Evolutionary conservation across 116 monocot species (phyloP).

Genomic region (Posidonia oceanica): DNA sequence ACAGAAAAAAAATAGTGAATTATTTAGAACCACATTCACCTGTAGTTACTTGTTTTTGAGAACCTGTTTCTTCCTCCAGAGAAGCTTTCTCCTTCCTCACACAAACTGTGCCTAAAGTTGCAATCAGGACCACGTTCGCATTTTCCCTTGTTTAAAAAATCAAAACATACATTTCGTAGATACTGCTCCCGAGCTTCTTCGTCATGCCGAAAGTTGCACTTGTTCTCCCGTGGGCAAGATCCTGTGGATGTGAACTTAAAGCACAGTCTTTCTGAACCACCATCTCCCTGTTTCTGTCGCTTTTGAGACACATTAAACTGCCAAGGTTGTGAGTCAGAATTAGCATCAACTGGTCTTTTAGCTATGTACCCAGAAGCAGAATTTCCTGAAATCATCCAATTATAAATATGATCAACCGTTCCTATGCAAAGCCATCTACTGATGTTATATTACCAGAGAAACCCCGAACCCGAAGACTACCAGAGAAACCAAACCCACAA

Average conservation of each 20-base stretch:
- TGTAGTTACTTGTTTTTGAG: neutral
- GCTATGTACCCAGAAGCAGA: slow-evolving; percentile 19
- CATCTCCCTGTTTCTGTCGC: slow-evolving; percentile 37
- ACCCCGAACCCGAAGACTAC: too few relatives aligned
- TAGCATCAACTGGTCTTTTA: slow-evolving; percentile 29
- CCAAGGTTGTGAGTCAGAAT: slow-evolving; percentile 61
- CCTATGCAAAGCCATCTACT: too few relatives aligned
- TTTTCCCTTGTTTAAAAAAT: slow-evolving; percentile 94
- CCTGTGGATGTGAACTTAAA: slow-evolving; percentile 85
- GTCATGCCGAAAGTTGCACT: slow-evolving; percentile 75
- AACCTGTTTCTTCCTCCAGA: slow-evolving; percentile 13
- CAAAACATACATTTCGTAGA: slow-evolving; percentile 92
- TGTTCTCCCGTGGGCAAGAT: slow-evolving; percentile 53
- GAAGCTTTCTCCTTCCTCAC: slow-evolving; percentile 37
- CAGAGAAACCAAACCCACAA: too few relatives aligned
- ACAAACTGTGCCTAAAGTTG: slow-evolving; percentile 56
- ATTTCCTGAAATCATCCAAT: slow-evolving; percentile 11
- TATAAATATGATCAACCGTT: too few relatives aligned
- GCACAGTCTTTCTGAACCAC: slow-evolving; percentile 42
- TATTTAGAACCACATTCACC: neutral
- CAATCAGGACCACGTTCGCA: slow-evolving; percentile 85
- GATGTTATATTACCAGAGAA: too few relatives aligned
- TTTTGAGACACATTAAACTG: slow-evolving; percentile 74
- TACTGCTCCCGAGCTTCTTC: slow-evolving; percentile 57
- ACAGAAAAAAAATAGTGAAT: too few relatives aligned